Conservation (phyloP, 129 eudicot species). For the Artemisia argyi region DNA sequence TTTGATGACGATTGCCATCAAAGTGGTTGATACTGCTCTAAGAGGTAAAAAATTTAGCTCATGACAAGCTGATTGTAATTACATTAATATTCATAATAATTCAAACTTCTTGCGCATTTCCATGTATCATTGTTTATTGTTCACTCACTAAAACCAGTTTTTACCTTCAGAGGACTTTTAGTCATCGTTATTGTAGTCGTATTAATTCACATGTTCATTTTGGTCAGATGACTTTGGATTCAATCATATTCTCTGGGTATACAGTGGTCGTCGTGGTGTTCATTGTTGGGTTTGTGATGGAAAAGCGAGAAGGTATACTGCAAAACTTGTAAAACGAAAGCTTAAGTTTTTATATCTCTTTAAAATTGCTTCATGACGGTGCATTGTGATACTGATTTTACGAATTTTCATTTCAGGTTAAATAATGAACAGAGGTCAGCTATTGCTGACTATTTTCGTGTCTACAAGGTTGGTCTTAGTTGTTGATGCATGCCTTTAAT, state of each 20-base stretch:
- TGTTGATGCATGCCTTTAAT: not conserved
- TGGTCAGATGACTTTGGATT: conserved; percentile 90
- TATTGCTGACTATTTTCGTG: conserved; percentile 83
- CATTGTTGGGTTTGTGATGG: conserved; percentile 99
- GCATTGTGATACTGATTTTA: not conserved
- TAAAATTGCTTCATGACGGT: not conserved
- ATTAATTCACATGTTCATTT: conserved; percentile 2
- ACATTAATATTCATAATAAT: not conserved
- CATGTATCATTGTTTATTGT: not conserved
- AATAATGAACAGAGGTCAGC: conserved; percentile 87
- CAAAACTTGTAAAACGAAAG: conserved; percentile 14
- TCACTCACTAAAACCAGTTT: not conserved
- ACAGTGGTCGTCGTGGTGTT: conserved; percentile 99
- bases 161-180: not conserved
- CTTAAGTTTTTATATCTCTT: not conserved
- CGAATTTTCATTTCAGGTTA: conserved; percentile 44
- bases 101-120: no score
- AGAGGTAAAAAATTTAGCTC: conserved; percentile 55
- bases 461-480: conserved; percentile 62
- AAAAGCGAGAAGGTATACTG: conserved; percentile 84
- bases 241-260: conserved; percentile 89
- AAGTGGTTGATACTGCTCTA: conserved; percentile 83
- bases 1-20: conserved; percentile 90
- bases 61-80: not conserved
- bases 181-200: not conserved